Conservation (phyloP, 2,329 filamentous ascomycete genomes). For the Scytalidium lignicola region DNA sequence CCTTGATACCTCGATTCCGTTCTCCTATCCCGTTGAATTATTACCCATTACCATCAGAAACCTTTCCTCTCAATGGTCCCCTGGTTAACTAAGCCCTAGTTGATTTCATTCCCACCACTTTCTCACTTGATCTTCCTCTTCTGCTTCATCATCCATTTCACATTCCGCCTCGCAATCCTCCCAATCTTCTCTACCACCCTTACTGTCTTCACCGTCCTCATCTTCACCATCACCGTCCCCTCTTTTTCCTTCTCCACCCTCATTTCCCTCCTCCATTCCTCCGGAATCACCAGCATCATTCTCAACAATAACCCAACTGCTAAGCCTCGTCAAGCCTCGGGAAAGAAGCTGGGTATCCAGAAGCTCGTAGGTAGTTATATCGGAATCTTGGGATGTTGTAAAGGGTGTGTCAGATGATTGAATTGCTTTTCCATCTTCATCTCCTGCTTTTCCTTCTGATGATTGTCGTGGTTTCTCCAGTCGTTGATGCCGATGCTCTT, state of each 20-base stretch:
- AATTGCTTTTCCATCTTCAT: not conserved
- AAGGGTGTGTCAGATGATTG: not conserved
- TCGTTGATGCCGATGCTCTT: no score
- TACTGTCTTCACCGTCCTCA: not conserved
- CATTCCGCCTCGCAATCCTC: not conserved
- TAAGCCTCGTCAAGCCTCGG: not conserved
- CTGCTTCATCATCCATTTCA: not conserved
- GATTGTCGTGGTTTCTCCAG: no score
- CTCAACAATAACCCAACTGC: not conserved
- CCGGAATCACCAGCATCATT: not conserved
- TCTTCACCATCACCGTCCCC: not conserved
- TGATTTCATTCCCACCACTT: not conserved
- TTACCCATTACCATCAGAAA: no score
- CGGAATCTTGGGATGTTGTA: not conserved
- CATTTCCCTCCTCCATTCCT: not conserved
- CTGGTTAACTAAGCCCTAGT: no score
- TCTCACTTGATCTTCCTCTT: not conserved
- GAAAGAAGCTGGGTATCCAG: not conserved
- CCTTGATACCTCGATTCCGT: no score
- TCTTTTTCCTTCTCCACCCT: not conserved
- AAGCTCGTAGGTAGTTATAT: not conserved
- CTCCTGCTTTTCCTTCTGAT: not conserved
- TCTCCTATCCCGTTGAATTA: no score
- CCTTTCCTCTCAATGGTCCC: no score
- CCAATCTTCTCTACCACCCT: conserved; percentile 1